Evolutionary conservation across 1,284 basidiomycete genomes (phyloP), one percentile per base, ranked within the genome.

Genomic region (Phlebopus sp.): DNA sequence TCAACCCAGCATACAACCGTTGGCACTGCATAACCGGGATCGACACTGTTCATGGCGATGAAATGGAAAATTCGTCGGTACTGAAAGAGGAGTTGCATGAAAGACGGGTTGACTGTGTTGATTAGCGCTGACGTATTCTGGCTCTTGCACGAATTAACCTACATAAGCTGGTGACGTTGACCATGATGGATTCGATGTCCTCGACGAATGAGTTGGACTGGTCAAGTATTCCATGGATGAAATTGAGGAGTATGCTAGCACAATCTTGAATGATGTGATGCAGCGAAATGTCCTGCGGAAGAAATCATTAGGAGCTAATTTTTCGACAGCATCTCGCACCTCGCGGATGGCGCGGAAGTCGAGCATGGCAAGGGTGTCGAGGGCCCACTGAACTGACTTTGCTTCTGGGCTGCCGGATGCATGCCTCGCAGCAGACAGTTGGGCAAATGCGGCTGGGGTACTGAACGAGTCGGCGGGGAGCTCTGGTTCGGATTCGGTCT

Each of bases 1-100:
- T 89, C 85, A 5, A 80, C 77, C 81, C 82, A 86, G 57, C 77
- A 84, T 41, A 81, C 64, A 21, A 77, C 52, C 5, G 70, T 60
- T 2, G 69, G 63, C 17, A 65, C 47, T 9, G 55, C 45, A 18
- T 54, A 51, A 10, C 46, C 52, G 17, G 49, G 50, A 11, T 49
- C 44, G 13, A 59, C 46, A 39, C 66, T 58, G 18, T 62, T 63
- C 4, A 65, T 59, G 29, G 76, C 77, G 41, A 79, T 68, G 30
- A 49, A 46, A 43, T 73, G 76, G 54, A 81, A 78, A 15, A 71
- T 55, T 43, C 59, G 67, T 47, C 83, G 67, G 50, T 77, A 74
- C 25, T 69, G 62, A 52, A 86, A 79, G n/a, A 86, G 60, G 27
- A 69, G 51, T 7, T 59, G 37, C 19, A 76, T 32, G 37, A 68